Percentiles rank a stretch among this genome's conserved stretches.
Conservation (phyloP, 75 land plant species). For the Larix kaempferi region DNA sequence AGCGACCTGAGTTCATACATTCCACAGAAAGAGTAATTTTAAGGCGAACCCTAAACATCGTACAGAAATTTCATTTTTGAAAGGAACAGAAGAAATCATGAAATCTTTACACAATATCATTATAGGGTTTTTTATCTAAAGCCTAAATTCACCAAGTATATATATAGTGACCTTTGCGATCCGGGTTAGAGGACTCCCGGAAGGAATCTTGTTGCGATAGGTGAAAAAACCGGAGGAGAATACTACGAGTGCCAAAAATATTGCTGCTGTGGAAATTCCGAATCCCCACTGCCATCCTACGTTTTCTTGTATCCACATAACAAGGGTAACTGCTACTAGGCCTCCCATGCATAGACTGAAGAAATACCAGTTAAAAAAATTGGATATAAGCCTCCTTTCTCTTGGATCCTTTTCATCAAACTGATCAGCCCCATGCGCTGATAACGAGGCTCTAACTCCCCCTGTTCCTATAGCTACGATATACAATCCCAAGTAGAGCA, state of each 20-base stretch:
- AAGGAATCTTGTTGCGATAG: conserved; percentile 74
- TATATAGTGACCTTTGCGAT: conserved; percentile 54
- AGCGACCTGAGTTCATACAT: background rate
- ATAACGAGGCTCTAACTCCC: conserved; percentile 38
- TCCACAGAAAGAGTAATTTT: background rate
- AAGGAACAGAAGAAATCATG: no score
- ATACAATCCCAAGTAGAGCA: conserved; percentile 38
- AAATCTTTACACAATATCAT: no score
- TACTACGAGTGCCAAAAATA: conserved; percentile 62
- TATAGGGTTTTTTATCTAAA: no score
- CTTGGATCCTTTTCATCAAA: conserved; percentile 46
- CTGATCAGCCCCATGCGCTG: conserved; percentile 66
- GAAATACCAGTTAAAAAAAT: conserved; percentile 62
- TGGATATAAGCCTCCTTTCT: conserved; percentile 41
- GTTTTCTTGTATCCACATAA: conserved; percentile 58
- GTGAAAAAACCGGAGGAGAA: conserved; percentile 54
- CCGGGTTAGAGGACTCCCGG: conserved; percentile 84
- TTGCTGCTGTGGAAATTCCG: conserved; percentile 58
- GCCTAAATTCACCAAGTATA: no score
- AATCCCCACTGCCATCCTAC: conserved; percentile 85
- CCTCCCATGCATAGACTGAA: conserved; percentile 39
- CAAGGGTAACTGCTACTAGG: conserved; percentile 33
- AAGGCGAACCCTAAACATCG: no score
- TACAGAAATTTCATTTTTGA: no score
- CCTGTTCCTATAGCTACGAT: conserved; percentile 51